Evolutionary conservation across 2,329 filamentous ascomycete species (phyloP).

Genomic region (Penicillium polonicum): DNA sequence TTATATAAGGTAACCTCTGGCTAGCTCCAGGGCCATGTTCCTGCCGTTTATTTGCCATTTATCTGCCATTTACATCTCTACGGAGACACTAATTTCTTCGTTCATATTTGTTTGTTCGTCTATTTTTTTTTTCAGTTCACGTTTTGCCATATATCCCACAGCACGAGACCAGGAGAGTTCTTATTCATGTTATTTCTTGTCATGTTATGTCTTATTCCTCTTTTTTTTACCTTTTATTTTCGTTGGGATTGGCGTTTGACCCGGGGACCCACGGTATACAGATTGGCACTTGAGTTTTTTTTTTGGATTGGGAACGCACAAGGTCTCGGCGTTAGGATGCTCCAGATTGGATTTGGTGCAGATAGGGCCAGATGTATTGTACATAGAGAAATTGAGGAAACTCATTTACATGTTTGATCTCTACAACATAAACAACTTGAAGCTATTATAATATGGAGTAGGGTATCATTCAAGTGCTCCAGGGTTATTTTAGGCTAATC

Average conservation of each 20-base stretch:
- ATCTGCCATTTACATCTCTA: constrained; percentile 1
- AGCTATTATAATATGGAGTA: not conserved
- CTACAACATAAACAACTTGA: not conserved
- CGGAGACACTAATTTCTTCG: constrained; percentile 14
- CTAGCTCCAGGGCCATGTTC: not conserved
- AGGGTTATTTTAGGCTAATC: not conserved
- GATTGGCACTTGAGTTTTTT: constrained; percentile 20
- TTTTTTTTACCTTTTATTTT: not conserved
- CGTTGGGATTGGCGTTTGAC: constrained; percentile 16
- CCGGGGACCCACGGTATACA: constrained; percentile 20
- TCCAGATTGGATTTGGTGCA: constrained; percentile 12
- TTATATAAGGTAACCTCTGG: constrained; percentile 5
- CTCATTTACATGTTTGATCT: constrained; percentile 1
- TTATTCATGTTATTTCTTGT: constrained; percentile 5
- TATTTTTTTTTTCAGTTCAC: constrained; percentile 6
- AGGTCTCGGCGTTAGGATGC: constrained; percentile 23
- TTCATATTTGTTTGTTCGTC: constrained; percentile 14
- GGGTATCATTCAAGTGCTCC: not conserved
- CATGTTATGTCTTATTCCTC: constrained; percentile 1
- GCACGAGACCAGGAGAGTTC: constrained; percentile 25
- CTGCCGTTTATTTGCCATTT: not conserved
- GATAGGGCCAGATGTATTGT: constrained; percentile 22
- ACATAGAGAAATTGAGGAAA: constrained; percentile 25
- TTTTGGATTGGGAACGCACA: constrained; percentile 6
- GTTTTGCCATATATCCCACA: constrained; percentile 26